phyloP scores from a whole-genome alignment of 176 grass and related monocot species.

The Olyra latifolia region DNA sequence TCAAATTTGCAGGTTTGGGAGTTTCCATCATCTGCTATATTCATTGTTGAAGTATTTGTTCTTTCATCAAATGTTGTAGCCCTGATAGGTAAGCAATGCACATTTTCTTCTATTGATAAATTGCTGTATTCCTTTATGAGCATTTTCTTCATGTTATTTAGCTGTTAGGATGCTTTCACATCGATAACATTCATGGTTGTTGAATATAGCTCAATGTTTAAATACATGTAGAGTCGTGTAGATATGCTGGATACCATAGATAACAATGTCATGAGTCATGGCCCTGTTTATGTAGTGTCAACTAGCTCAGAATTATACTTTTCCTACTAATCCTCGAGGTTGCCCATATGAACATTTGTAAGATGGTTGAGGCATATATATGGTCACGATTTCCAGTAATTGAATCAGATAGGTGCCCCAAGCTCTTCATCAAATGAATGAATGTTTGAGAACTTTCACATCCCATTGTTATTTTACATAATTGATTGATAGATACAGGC shows the following conservation, averaged over 20 bases:
- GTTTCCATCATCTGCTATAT: constrained; percentile 76
- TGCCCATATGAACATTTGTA: neutral
- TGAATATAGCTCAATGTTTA: neutral
- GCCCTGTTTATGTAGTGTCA: neutral
- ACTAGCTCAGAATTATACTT: neutral
- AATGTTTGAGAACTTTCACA: constrained; percentile 31
- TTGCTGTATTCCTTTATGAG: constrained; percentile 16
- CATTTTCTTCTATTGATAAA: neutral
- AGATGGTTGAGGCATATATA: neutral
- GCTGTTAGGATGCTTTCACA: constrained; percentile 6
- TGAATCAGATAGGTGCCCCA: neutral
- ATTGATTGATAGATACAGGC: constrained; percentile 24
- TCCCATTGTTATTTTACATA: constrained; percentile 10
- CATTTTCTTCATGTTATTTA: constrained; percentile 21
- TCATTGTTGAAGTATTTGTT: constrained; percentile 77
- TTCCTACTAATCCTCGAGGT: neutral
- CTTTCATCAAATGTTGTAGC: constrained; percentile 88
- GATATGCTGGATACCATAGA: neutral
- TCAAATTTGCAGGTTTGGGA: constrained; percentile 78
- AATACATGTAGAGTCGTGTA: neutral
- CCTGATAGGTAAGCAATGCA: constrained; percentile 61
- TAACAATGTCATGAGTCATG: neutral
- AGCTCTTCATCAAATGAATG: constrained; percentile 28
- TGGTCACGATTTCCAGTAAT: constrained; percentile 6
- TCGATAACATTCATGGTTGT: constrained; percentile 10